Evolutionary conservation across 768 basidiomycete genomes (phyloP).

Genomic region (Pleurotus ostreatus): DNA sequence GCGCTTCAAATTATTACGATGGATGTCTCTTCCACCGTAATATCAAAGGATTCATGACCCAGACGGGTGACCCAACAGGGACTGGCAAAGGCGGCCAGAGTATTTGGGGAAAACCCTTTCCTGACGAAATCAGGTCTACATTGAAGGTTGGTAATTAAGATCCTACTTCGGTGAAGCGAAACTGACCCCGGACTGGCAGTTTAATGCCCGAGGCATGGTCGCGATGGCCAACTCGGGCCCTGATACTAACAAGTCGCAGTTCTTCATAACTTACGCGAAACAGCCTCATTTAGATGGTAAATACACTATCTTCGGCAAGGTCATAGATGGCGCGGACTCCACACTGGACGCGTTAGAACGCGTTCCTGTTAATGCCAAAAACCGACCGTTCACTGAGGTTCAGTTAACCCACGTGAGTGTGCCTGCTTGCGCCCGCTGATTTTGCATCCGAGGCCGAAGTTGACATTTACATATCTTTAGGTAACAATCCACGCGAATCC

Average conservation of each 20-base stretch:
- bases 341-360: conserved; percentile 93
- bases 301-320: conserved; percentile 92
- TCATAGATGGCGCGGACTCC: conserved; percentile 97
- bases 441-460: not conserved
- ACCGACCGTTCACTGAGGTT: conserved; percentile 82
- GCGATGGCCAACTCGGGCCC: conserved; percentile 98
- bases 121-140: conserved; percentile 91
- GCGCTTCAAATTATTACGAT: conserved; percentile 86
- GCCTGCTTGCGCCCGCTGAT: conserved; percentile 6
- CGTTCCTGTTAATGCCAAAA: conserved; percentile 87
- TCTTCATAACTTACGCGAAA: conserved; percentile 88
- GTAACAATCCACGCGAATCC: conserved; percentile 93
- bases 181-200: conserved; percentile 43
- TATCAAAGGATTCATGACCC: conserved; percentile 95
- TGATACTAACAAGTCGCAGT: conserved; percentile 90
- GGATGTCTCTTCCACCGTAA: conserved; percentile 87
- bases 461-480: conserved; percentile 31
- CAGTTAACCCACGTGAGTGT: conserved; percentile 69
- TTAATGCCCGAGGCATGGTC: conserved; percentile 90
- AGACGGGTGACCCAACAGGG: conserved; percentile 86
- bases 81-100: conserved; percentile 96
- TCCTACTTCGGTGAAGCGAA: conserved; percentile 18
- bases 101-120: conserved; percentile 90
- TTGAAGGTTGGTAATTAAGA: conserved; percentile 61
- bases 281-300: conserved; percentile 93